Evolutionary conservation across 2,329 filamentous ascomycete species (phyloP), one percentile per base, ranked within the genome.

Genomic region (Zalaria obscura): DNA sequence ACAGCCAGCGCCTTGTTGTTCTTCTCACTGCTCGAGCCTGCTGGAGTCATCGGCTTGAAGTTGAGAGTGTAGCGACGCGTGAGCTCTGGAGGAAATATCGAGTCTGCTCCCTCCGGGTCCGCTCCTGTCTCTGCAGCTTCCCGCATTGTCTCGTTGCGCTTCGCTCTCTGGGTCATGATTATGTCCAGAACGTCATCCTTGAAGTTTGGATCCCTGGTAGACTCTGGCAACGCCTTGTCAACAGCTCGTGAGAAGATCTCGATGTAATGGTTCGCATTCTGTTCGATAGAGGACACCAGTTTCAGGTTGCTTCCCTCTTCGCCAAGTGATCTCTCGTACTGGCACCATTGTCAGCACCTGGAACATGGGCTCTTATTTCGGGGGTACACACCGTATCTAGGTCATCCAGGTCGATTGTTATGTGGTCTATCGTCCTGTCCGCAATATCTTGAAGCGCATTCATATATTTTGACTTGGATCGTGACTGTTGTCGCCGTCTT

Each of bases 121-220:
- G 51, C 47, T 2, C 52, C 55, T 8, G 58, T 57, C 38, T 70
- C 65, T 26, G 53, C 51, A 25, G 57, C 55, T 27, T 62, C 56
- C 43, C 65, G 60, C 47, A 93, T 71, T 35, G 80, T 79, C 50
- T 85, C 82, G 60, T 98, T 96, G 52, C 87, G 78, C 53, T 80
- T 81, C 52, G 84, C 79, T 52, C 91, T 80, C 57, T 93, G 85
- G 34, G 86, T 84, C 82, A 95, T 93, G 55, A 98, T 81, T 27
- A 98, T 85, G 63, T 98, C 91, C 35, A 98, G 73, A 6, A 96
- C 88, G 62, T 98, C 91, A 56, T 95, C 88, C 62, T 96, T 96
- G 72, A 94, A 96, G 75, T 75, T 88, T 50, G 89, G 73, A 49
- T 94, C 86, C 40, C 70, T 71, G 9, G 76, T 82, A 34, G 88